Evolutionary conservation across 176 grass and related monocot genomes (phyloP).

Genomic region (Triticum dicoccoides): DNA sequence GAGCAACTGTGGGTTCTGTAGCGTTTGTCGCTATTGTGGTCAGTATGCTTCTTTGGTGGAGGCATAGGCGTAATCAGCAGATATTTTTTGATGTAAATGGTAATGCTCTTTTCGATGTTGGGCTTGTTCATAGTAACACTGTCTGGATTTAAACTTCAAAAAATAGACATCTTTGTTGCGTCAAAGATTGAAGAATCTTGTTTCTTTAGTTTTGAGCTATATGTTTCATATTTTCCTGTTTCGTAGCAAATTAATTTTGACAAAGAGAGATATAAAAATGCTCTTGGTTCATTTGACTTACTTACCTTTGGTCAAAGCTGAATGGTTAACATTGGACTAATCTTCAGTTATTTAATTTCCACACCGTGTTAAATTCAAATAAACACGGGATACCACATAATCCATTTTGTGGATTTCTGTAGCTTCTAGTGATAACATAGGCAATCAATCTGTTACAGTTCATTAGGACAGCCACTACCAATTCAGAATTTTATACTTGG

Average conservation of each 20-base stretch:
- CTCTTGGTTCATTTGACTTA: background rate
- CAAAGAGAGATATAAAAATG: background rate
- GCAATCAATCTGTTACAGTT: background rate
- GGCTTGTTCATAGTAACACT: background rate
- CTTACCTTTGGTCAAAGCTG: background rate
- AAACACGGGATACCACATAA: background rate
- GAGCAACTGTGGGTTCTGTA: conserved; percentile 62
- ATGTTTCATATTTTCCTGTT: background rate
- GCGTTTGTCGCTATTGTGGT: conserved; percentile 31
- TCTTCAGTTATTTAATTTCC: conserved; percentile 11
- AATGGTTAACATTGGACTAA: background rate
- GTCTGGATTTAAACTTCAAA: background rate
- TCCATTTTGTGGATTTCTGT: background rate
- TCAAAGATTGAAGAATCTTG: background rate
- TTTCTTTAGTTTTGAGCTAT: background rate
- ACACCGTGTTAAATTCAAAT: background rate
- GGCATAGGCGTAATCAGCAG: conserved; percentile 78
- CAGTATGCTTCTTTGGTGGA: conserved; percentile 79
- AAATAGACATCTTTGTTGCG: conserved; percentile 5
- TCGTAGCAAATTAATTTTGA: background rate
- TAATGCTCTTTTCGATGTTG: conserved; percentile 26
- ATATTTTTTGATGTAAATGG: conserved; percentile 96
- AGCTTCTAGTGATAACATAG: background rate
- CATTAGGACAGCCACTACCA: background rate
- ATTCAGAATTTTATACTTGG: no score